Evolutionary conservation across 352 stramenopile genomes (phyloP), one percentile per base, ranked within the genome.

Genomic region (Globisporangium acanthophoron): DNA sequence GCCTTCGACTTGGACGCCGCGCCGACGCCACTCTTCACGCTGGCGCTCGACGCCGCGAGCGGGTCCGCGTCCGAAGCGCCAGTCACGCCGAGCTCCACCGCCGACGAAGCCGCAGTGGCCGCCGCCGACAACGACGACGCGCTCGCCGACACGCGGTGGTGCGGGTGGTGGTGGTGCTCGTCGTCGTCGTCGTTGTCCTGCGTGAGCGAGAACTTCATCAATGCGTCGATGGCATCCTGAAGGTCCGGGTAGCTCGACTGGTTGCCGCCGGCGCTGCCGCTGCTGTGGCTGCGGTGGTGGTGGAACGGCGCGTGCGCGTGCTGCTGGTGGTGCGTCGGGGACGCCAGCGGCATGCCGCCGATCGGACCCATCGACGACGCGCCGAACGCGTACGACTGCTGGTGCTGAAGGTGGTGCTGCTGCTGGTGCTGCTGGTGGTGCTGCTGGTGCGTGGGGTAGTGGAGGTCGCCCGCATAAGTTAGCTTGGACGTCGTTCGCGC

Each of bases 141-240:
- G 29, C 39, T 65, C 64, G 40, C 56, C 52, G n/a, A 0, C 43
- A 47, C 15, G 37, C 58, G n/a, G 53, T n/a, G 12, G 41, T 52
- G 18, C 37, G 37, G 8, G 27, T 41, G 15, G n/a, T 63, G 56
- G 21, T 50, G 58, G 15, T 27, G 11, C 27, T 27, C n/a, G 21
- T 52, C 46, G 46, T 54, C 48, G 15, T 69, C 53, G 50, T 85
- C 76, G 21, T 72, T 59, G 44, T 90, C 78, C 18, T 70, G 67
- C 45, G 81, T 85, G 21, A 91, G 69, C 58, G 81, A 91, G 57
- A 92, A 92, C 70, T 88, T 88, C 77, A 92, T 88, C 70, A 92
- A 82, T 72, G 81, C 79, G 71, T 92, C 81, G 65, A 92, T 92
- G 75, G 81, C 79, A 82, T 92, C 81, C 60, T 92, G 79, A 72